phyloP scores from a whole-genome alignment of 2,329 filamentous ascomycete species.

The Pseudogymnoascus sp. region DNA sequence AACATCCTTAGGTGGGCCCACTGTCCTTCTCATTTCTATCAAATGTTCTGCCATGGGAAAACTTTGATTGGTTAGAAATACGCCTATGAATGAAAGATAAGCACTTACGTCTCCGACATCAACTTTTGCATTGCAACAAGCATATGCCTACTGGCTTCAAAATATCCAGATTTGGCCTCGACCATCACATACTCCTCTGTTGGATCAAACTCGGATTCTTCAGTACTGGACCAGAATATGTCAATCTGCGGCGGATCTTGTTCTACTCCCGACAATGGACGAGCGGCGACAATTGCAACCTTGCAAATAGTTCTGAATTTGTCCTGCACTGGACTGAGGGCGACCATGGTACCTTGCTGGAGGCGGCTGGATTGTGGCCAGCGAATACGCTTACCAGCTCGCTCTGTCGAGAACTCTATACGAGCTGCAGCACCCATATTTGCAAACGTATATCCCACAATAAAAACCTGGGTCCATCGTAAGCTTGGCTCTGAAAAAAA shows the following conservation, averaged over 20 bases:
- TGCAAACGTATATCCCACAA: conserved; percentile 58
- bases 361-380: conserved; percentile 53
- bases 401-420: conserved; percentile 62
- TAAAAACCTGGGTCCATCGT: conserved; percentile 47
- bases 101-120: conserved; percentile 25
- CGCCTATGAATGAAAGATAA: background rate
- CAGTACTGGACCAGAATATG: conserved; percentile 57
- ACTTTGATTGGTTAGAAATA: conserved; percentile 22
- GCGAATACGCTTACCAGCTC: conserved; percentile 57
- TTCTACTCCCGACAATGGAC: conserved; percentile 56
- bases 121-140: conserved; percentile 61
- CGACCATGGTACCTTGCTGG: conserved; percentile 46
- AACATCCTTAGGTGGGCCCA: conserved; percentile 48
- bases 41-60: conserved; percentile 60
- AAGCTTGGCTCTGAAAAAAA: background rate
- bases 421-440: conserved; percentile 57
- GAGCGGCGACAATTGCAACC: conserved; percentile 65
- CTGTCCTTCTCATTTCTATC: conserved; percentile 38
- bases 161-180: conserved; percentile 67
- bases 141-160: conserved; percentile 67
- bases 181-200: conserved; percentile 60
- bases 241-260: conserved; percentile 66
- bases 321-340: conserved; percentile 47
- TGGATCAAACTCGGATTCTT: conserved; percentile 62
- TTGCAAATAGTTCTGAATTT: conserved; percentile 58